Conservation (phyloP, 345 rosid genomes). For the Anacardium occidentale region DNA sequence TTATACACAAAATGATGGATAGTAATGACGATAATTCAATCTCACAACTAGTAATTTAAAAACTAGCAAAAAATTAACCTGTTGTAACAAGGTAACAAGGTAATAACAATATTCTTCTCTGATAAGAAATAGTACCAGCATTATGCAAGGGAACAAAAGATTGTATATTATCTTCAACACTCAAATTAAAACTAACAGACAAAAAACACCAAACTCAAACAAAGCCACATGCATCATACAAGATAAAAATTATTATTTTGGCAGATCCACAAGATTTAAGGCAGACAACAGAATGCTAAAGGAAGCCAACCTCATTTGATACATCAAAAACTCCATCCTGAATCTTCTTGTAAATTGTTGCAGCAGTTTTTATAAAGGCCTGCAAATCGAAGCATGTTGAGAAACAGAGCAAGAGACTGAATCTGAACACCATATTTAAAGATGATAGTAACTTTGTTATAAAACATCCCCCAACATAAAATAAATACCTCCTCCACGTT, state of each 20-base stretch:
- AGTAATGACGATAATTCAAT: not conserved
- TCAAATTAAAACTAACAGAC: not conserved
- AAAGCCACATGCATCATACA: not conserved
- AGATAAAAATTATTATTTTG: not conserved
- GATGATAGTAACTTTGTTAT: not conserved
- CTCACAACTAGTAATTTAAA: not conserved
- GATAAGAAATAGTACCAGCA: not conserved
- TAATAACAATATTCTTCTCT: not conserved
- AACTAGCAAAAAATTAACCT: too few species aligned
- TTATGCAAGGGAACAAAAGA: not conserved
- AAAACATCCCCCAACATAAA: not conserved
- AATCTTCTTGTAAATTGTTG: constrained; percentile 91
- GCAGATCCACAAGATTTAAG: not conserved
- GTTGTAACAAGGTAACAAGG: too few species aligned
- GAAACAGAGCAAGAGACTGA: not conserved
- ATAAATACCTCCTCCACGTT: constrained; percentile 88
- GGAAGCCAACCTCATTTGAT: constrained; percentile 70
- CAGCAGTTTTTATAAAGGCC: constrained; percentile 96
- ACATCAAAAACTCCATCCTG: constrained; percentile 98
- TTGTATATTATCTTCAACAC: not conserved
- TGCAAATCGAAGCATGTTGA: constrained; percentile 25
- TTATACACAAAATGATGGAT: not conserved
- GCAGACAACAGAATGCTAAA: not conserved
- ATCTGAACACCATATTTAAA: not conserved
- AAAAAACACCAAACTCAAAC: not conserved